Evolutionary conservation across 2,329 filamentous ascomycete species (phyloP), one percentile per base, ranked within the genome.

Genomic region (Aspergillus ochraceus): DNA sequence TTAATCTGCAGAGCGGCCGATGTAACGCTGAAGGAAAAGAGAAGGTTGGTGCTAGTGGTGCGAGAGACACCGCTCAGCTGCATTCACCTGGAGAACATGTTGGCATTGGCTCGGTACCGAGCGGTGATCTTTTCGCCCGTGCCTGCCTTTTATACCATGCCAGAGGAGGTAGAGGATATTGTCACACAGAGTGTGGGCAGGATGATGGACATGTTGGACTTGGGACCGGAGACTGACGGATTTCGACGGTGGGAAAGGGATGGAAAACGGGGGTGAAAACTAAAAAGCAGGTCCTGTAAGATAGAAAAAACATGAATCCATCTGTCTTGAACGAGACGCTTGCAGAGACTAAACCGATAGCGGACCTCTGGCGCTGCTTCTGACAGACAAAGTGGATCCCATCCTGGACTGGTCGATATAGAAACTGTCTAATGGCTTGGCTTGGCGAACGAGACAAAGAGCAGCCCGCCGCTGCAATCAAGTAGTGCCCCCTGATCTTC

Each of bases 121-220:
- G 77, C 75, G 0, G 68, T 79, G 10, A 74, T 80, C 8, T 76
- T 73, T 30, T 78, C 77, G 6, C 75, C 78, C 1, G 73, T 80
- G 5, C 69, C 71, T 11, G 77, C 74, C 0, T 80, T 78, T 42
- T 80, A 80, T 61, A 79, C 68, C 9, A 65, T 64, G 50, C 75
- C 78, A 9, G 77, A 79, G 45, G 42, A 78, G 3, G 62, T 77
- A 5, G 68, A 76, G 14, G 54, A 55, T 39, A 50, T 50, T 29
- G 46, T 47, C 78, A 81, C 58, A 29, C 54, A 55, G 36, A 80
- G 69, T 55, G 77, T 79, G 2, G 78, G 76, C 2, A 67, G 79
- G 49, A 72, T 81, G 66, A 60, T 81, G 47, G 79, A 81, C 64
- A 58, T 74, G n/a, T 75, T 80, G 56, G 6, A 9, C 30, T 12